Evolutionary conservation across 2,329 filamentous ascomycete genomes (phyloP).

Genomic region (Neonectria magnoliae): DNA sequence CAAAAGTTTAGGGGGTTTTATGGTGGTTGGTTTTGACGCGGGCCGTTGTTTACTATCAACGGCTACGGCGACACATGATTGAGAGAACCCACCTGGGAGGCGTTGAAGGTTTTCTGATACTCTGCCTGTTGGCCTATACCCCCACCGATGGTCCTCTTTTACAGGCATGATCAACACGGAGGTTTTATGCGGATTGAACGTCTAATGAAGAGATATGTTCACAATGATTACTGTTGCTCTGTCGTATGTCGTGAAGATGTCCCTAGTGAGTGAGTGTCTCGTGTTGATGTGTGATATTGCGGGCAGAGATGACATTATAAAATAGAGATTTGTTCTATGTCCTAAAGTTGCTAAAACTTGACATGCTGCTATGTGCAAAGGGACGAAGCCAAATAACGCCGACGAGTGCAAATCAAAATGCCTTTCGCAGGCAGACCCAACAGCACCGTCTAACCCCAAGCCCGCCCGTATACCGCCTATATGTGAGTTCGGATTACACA

Average conservation of each 20-base stretch:
- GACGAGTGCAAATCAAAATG: slow-evolving; percentile 16
- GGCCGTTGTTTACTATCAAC: slow-evolving; percentile 33
- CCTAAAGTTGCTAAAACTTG: slow-evolving; percentile 14
- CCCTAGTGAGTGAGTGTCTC: too few species aligned
- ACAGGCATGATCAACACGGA: slow-evolving; percentile 50
- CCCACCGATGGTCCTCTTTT: slow-evolving; percentile 49
- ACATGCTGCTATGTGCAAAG: slow-evolving; percentile 6
- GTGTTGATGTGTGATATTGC: not conserved
- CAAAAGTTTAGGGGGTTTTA: slow-evolving; percentile 48
- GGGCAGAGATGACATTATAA: not conserved
- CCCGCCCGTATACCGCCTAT: slow-evolving; percentile 11
- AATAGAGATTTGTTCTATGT: slow-evolving; percentile 16
- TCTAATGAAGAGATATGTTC: slow-evolving; percentile 48
- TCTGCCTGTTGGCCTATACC: slow-evolving; percentile 56
- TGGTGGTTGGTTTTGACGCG: slow-evolving; percentile 40
- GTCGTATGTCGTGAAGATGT: not conserved
- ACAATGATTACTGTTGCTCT: slow-evolving; percentile 3
- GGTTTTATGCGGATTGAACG: slow-evolving; percentile 49
- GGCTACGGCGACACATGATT: slow-evolving; percentile 35
- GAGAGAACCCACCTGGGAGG: slow-evolving; percentile 48
- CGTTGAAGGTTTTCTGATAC: slow-evolving; percentile 55
- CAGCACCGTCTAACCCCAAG: slow-evolving; percentile 15
- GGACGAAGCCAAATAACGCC: slow-evolving; percentile 13
- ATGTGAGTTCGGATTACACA: slow-evolving; percentile 14
- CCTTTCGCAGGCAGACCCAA: slow-evolving; percentile 14